A percentile compares a stretch with the other conserved stretches of the same genome.
phyloP scores from a whole-genome alignment of 371 early-diverging fungal species.

The Saksenaea oblongispora region DNA sequence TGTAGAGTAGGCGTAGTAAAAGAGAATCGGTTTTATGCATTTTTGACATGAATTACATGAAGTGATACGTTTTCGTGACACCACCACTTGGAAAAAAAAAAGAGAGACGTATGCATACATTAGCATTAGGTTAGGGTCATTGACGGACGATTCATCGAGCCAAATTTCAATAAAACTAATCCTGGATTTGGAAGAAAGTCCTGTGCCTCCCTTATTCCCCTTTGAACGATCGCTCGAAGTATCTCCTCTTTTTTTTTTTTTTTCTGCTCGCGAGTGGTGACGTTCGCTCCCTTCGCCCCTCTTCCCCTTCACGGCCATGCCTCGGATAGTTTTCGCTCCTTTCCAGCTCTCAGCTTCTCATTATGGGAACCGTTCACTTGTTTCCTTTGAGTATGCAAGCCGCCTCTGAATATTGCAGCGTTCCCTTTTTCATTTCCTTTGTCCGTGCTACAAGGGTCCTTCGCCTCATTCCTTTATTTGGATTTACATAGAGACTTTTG shows the following conservation, averaged over 20 bases:
- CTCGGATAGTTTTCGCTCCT: background rate
- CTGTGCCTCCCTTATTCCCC: background rate
- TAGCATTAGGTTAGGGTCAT: background rate
- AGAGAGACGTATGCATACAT: background rate
- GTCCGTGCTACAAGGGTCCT: constrained; percentile 1
- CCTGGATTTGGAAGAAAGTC: background rate
- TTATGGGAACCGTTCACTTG: background rate
- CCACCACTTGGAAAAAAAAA: background rate
- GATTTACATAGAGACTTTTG: background rate
- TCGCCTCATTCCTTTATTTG: background rate
- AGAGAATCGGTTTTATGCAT: no score
- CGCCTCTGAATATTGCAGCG: constrained; percentile 3
- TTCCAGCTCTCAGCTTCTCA: background rate
- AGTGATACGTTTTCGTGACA: no score
- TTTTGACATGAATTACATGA: no score
- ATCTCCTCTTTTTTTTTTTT: background rate
- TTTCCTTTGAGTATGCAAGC: background rate
- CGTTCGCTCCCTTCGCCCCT: background rate
- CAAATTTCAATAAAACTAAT: background rate
- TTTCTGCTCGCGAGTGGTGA: background rate
- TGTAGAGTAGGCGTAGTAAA: no score
- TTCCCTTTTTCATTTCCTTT: constrained; percentile 2
- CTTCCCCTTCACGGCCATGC: background rate
- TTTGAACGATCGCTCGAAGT: background rate
- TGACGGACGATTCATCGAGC: background rate